Evolutionary conservation across 2,329 filamentous ascomycete species (phyloP), one percentile per base, ranked within the genome.

Genomic region (Daldinia sp.): DNA sequence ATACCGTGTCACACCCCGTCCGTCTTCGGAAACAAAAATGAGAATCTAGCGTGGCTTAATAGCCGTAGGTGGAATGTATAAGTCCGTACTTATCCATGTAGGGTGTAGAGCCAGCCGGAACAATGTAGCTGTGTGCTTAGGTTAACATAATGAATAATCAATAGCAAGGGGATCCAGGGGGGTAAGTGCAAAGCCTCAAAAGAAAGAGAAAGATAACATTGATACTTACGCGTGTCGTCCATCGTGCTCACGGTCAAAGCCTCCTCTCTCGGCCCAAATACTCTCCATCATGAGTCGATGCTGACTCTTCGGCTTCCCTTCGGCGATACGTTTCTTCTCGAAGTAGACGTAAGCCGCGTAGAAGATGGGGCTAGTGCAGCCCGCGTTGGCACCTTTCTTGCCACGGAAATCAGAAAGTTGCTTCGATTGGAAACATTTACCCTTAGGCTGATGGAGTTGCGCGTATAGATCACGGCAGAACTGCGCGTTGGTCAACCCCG

Each of bases 271-370:
- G 13, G 56, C 58, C 70, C 73, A 75, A 10, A 73, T 55, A 7
- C 69, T 66, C 73, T 88, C 85, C 84, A 87, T 87, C 35, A 83
- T 81, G 68, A 79, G 42, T 12, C 86, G 77, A 73, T 85, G 81
- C 68, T 83, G 82, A 23, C 75, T 82, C 80, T 88, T 89, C 18
- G 82, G 80, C 78, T 86, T 87, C 0, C 79, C 78, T 69, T 86
- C 81, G 70, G 80, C 80, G 63, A 89, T 77, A 15, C 86, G 78
- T 70, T 86, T 64, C 80, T 89, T 89, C 79, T 90, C 87, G 71
- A 90, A 89, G 74, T 84, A 88, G 28, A 88, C 82, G 75, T 89
- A 89, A 0, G 81, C 81, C 7, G 81, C 82, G 71, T 89, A 89
- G 72, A 84, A 89, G 2, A 85, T 77, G 6, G 71, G 68, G 53